Conservation (phyloP, 2,329 filamentous ascomycete genomes). For the Ophiosphaerella narmari region DNA sequence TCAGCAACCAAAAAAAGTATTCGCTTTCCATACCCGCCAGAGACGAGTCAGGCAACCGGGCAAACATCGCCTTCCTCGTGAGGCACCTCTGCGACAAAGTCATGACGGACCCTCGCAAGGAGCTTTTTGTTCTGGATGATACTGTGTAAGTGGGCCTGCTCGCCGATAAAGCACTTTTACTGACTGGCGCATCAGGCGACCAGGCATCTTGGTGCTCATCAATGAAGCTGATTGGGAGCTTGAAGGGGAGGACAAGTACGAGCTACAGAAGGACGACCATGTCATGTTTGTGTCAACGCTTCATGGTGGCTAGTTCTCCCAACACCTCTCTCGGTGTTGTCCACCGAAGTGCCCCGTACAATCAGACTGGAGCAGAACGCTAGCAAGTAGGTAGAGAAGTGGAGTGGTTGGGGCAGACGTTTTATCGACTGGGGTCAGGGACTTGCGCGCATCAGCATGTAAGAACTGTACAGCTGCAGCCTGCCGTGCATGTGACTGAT, state of each 20-base stretch:
- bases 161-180: constrained; percentile 1
- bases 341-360: no score
- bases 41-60: constrained; percentile 62
- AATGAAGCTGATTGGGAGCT: constrained; percentile 99
- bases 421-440: constrained; percentile 6
- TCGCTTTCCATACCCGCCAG: constrained; percentile 68
- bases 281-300: constrained; percentile 96
- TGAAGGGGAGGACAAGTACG: constrained; percentile 90
- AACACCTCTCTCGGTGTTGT: neutral
- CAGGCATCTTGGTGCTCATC: constrained; percentile 93
- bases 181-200: constrained; percentile 66
- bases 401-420: neutral
- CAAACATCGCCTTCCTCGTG: constrained; percentile 78
- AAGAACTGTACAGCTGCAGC: constrained; percentile 3
- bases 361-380: no score
- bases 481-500: neutral
- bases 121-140: constrained; percentile 85
- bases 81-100: constrained; percentile 76
- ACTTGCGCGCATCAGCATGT: neutral
- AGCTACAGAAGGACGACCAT: constrained; percentile 79
- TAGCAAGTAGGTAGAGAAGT: no score
- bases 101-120: constrained; percentile 83
- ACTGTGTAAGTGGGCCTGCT: constrained; percentile 70
- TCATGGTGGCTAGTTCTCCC: constrained; percentile 72
- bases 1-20: constrained; percentile 79